A percentile compares a stretch with the other conserved stretches of the same genome.
Conservation (phyloP, 192 early-diverging fungal species). For the Coemansia sp. region DNA sequence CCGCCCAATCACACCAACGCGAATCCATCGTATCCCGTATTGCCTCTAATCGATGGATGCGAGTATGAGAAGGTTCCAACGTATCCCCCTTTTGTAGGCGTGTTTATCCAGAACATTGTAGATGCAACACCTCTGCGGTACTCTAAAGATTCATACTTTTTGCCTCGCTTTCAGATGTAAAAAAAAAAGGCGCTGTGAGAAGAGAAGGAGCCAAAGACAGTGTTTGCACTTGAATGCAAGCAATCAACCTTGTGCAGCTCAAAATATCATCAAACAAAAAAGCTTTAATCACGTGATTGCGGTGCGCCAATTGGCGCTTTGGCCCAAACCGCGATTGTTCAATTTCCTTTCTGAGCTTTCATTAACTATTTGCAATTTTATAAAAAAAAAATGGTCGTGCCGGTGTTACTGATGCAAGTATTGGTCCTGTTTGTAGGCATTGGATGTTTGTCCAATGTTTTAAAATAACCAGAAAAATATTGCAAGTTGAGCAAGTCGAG, state of each 20-base stretch:
- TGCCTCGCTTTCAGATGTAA: conserved; percentile 17
- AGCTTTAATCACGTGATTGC: conserved; percentile 10
- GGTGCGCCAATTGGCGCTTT: neutral
- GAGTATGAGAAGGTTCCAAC: neutral
- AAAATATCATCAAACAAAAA: neutral
- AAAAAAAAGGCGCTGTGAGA: conserved; percentile 18
- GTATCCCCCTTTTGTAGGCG: neutral
- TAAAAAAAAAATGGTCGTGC: too few relatives aligned
- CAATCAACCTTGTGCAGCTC: neutral
- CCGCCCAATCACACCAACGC: neutral
- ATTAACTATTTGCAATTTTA: neutral
- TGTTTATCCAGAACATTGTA: neutral
- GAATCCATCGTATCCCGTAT: neutral
- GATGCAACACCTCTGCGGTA: neutral
- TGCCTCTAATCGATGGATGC: neutral
- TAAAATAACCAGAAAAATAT: neutral
- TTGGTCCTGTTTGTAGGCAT: neutral
- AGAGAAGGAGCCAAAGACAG: conserved; percentile 21
- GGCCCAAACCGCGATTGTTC: neutral
- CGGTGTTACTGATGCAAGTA: neutral
- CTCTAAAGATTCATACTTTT: conserved; percentile 45
- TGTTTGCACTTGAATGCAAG: neutral
- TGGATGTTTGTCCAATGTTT: too few relatives aligned
- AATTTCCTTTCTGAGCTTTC: neutral
- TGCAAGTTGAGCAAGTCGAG: neutral